phyloP scores from a whole-genome alignment of 129 eudicot species.

The Centaurea solstitialis region DNA sequence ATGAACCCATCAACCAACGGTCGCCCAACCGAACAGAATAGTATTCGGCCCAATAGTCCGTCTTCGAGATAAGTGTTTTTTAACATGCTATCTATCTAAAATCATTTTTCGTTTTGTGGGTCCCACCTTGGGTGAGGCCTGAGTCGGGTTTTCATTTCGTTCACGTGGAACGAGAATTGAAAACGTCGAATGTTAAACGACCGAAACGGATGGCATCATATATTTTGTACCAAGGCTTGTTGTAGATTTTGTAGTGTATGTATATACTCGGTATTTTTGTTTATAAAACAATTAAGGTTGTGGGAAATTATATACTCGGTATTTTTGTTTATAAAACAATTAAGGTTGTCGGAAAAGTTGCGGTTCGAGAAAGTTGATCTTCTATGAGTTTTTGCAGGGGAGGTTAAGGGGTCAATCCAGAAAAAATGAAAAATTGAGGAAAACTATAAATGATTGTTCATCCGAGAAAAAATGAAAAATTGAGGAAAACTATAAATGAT shows the following conservation, averaged over 20 bases:
- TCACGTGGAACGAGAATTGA: not conserved
- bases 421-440: not conserved
- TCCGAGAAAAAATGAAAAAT: no score
- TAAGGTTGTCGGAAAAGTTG: not conserved
- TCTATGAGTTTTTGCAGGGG: not conserved
- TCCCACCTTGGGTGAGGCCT: not conserved
- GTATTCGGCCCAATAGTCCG: slow-evolving; percentile 17
- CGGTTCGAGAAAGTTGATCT: not conserved
- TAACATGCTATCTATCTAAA: not conserved
- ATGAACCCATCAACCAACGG: slow-evolving; percentile 62
- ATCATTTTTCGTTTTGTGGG: not conserved
- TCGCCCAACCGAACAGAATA: slow-evolving; percentile 41
- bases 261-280: slow-evolving; percentile 19
- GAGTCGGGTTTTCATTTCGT: slow-evolving; percentile 3
- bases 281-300: no score
- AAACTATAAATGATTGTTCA: not conserved
- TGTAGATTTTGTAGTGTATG: slow-evolving; percentile 20
- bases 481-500: not conserved
- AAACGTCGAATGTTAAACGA: slow-evolving; percentile 19
- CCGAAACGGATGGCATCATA: slow-evolving; percentile 1
- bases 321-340: slow-evolving; percentile 5
- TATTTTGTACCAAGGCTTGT: not conserved
- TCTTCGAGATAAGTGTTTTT: slow-evolving; percentile 17
- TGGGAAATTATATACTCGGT: slow-evolving; percentile 18
- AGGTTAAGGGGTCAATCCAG: not conserved